Percentiles rank a stretch among this genome's conserved stretches.
Conservation (phyloP, 495 filamentous ascomycete genomes). For the Astrothelium subdiscretum region DNA sequence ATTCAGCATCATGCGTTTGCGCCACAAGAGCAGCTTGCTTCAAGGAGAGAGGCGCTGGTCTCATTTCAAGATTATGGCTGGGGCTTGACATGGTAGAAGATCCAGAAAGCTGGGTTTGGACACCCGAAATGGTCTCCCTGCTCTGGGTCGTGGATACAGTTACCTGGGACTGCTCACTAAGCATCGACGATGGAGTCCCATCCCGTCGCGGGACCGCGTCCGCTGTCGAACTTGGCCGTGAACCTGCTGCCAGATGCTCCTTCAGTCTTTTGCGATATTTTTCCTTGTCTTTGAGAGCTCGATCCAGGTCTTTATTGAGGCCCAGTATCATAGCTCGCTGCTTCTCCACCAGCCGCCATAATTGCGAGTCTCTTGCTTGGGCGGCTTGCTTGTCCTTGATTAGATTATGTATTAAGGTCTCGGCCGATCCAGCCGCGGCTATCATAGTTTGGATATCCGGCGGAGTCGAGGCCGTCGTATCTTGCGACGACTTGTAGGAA, state of each 20-base stretch:
- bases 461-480: slow-evolving; percentile 16
- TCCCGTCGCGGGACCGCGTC: slow-evolving; percentile 18
- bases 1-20: background rate
- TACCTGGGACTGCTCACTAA: background rate
- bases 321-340: slow-evolving; percentile 88
- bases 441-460: slow-evolving; percentile 26
- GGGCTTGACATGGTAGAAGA: background rate
- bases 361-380: slow-evolving; percentile 76
- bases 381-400: slow-evolving; percentile 84
- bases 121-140: background rate
- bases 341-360: slow-evolving; percentile 94
- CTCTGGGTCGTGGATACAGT: background rate
- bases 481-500: slow-evolving; percentile 46
- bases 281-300: slow-evolving; percentile 87
- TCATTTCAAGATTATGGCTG: background rate
- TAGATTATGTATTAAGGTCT: slow-evolving; percentile 78
- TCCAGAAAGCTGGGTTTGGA: background rate
- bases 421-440: slow-evolving; percentile 73
- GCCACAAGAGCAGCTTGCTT: background rate
- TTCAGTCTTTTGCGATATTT: slow-evolving; percentile 84
- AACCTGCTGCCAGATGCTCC: slow-evolving; percentile 49
- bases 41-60: background rate
- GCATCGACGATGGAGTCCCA: slow-evolving; percentile 18
- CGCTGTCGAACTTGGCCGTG: background rate
- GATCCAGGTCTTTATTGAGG: slow-evolving; percentile 87